Percentiles rank a stretch among this genome's conserved stretches.
Conservation (phyloP, 768 basidiomycete genomes). For the Boletus sensibilis region DNA sequence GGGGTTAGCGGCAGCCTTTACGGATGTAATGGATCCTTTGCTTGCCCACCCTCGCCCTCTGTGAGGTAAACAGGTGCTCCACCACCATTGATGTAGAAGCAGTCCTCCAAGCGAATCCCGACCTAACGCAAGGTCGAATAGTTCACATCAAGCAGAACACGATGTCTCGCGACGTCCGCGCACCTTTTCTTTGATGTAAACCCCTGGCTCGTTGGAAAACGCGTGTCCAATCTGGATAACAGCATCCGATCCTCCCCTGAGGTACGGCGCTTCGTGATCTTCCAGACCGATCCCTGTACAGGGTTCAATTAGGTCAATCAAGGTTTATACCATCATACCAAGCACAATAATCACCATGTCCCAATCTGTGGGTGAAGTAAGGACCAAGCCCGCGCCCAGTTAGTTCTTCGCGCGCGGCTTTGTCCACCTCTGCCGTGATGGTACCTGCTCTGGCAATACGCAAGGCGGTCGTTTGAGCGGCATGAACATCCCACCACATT, state of each 20-base stretch:
- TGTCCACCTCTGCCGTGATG: conserved; percentile 56
- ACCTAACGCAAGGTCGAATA: conserved; percentile 42
- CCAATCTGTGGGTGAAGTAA: conserved; percentile 80
- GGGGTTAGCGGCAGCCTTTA: conserved; percentile 23
- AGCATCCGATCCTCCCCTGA: conserved; percentile 65
- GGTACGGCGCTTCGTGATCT: conserved; percentile 78
- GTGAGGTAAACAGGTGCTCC: conserved; percentile 62
- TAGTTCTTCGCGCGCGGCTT: conserved; percentile 56
- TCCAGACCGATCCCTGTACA: conserved; percentile 76
- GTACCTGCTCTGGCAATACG: conserved; percentile 46
- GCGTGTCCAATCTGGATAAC: conserved; percentile 62
- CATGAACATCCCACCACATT: conserved; percentile 65
- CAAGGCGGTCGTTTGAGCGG: conserved; percentile 61
- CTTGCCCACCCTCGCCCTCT: conserved; percentile 59
- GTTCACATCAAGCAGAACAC: not conserved
- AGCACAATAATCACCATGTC: conserved; percentile 56
- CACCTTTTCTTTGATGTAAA: conserved; percentile 71
- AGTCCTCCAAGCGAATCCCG: conserved; percentile 83
- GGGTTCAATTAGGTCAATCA: conserved; percentile 10
- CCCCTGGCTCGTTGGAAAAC: conserved; percentile 81
- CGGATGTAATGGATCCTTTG: conserved; percentile 37
- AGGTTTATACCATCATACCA: conserved; percentile 9
- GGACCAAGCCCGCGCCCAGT: conserved; percentile 41
- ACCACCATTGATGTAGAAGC: conserved; percentile 62
- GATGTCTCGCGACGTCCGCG: conserved; percentile 9